Evolutionary conservation across 2,329 filamentous ascomycete genomes (phyloP), one percentile per base, ranked within the genome.

Genomic region (Metarhizium rileyi): DNA sequence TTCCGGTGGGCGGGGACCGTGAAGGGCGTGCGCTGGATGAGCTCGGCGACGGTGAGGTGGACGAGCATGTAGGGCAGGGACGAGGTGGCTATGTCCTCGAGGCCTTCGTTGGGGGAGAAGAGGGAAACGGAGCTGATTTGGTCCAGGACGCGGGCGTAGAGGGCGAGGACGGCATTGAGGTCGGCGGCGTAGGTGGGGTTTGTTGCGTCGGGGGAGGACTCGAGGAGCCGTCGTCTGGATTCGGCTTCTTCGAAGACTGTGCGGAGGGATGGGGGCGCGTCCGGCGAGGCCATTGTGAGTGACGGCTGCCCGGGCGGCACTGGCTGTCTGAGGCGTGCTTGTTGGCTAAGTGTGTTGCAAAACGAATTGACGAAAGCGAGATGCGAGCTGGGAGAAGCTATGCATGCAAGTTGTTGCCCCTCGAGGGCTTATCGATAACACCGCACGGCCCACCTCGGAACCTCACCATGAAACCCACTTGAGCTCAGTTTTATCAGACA

Each of bases 61-160:
- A 90, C 78, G 22, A 89, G 77, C 53, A 98, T 77, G 65, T 91
- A 95, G 69, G 89, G 88, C 28, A 98, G 70, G 61, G 95, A 84
- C n/a, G 78, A 76, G 1, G 91, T 94, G 14, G 87, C 74, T 28
- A 96, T 72, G 69, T 98, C 93, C 53, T 98, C 93, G 36, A 91
- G 68, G 1, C 80, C 78, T 67, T 98, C 93, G 67, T 98, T 98
- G 33, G 83, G 76, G 57, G 89, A 95, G 76, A 97, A 97, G 48
- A 98, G 74, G 0, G 87, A 84, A 25, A 93, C 74, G 52, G 81
- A 76, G 56, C 80, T 74, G 55, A 87, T 80, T 50, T 87, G 78
- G 52, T 79, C 72, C 51, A 85, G 74, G 65, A 87, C 90, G 64
- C 86, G 75, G 60, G 86, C 75, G 68, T 95, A 91, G 48, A 81